phyloP scores from a whole-genome alignment of 2,329 filamentous ascomycete genomes.

The Ilyonectria robusta region DNA sequence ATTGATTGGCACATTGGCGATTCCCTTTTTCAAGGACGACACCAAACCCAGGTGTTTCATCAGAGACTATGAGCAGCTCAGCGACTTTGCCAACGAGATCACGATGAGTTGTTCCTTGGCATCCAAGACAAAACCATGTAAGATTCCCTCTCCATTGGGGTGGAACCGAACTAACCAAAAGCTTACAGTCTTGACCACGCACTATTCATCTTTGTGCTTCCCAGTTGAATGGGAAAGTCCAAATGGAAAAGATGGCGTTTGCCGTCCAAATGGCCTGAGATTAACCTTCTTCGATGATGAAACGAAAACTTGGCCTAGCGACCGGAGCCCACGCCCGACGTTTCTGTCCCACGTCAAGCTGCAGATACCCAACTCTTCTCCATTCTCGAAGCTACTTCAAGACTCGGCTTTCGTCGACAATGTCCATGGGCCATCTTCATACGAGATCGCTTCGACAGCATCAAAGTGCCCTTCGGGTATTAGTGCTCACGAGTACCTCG shows the following conservation, averaged over 20 bases:
- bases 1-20: constrained; percentile 51
- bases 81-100: constrained; percentile 28
- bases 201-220: constrained; percentile 45
- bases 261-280: constrained; percentile 42
- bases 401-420: constrained; percentile 32
- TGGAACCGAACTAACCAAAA: constrained; percentile 2
- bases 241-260: constrained; percentile 39
- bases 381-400: constrained; percentile 37
- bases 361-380: constrained; percentile 35
- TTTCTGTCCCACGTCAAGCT: constrained; percentile 43
- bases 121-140: constrained; percentile 50
- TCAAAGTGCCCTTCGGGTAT: constrained; percentile 62
- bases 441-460: constrained; percentile 67
- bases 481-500: constrained; percentile 66
- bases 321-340: constrained; percentile 30
- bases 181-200: constrained; percentile 44
- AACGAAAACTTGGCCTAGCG: constrained; percentile 39
- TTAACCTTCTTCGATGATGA: constrained; percentile 36
- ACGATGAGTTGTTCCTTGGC: constrained; percentile 44
- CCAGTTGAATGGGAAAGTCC: constrained; percentile 48
- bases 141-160: constrained; percentile 19
- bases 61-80: constrained; percentile 43
- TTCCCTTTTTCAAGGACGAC: constrained; percentile 33
- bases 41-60: constrained; percentile 43
- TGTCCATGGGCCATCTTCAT: constrained; percentile 64